These are phyloP conservation scores for Isochrysis galbana DNA, from an alignment of 78 protist genomes.

Conservation along the genomic window DNA sequence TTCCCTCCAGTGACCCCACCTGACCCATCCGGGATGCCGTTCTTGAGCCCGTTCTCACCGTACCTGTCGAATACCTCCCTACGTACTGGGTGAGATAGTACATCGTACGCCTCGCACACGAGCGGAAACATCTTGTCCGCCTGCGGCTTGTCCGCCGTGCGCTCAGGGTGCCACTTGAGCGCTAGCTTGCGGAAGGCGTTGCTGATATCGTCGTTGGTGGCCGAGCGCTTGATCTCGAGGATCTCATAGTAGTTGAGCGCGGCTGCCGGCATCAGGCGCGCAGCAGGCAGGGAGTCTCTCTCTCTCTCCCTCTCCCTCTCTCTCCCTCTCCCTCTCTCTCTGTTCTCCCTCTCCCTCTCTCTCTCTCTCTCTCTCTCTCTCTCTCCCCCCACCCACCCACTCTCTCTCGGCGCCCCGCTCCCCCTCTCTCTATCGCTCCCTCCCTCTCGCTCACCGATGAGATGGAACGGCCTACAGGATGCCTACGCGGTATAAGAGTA, in stretches of 20 bases:
- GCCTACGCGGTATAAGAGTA: too few relatives aligned
- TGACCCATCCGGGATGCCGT: neutral
- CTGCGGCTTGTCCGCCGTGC: neutral
- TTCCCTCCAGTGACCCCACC: neutral
- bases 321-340: too few relatives aligned
- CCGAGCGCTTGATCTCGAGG: slow-evolving; percentile 27
- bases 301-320: too few relatives aligned
- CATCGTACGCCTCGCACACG: neutral
- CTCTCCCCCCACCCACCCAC: too few relatives aligned
- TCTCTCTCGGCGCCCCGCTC: too few relatives aligned
- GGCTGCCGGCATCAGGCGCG: too few relatives aligned
- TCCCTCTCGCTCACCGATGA: too few relatives aligned
- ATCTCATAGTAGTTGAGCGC: slow-evolving; percentile 14
- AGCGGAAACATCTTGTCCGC: neutral
- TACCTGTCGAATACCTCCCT: neutral
- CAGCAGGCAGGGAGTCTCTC: too few relatives aligned
- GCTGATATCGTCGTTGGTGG: slow-evolving; percentile 17
- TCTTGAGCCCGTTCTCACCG: neutral
- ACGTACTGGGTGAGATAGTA: neutral
- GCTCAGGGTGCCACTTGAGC: slow-evolving; percentile 41
- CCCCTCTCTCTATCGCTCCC: too few relatives aligned
- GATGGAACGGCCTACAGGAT: too few relatives aligned
- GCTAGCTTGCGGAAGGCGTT: slow-evolving; percentile 14
- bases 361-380: too few relatives aligned
- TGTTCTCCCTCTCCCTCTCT: too few relatives aligned